A percentile compares a stretch with the other conserved stretches of the same genome.
phyloP scores from a whole-genome alignment of 306 rosid genomes.

The Malus sylvestris region DNA sequence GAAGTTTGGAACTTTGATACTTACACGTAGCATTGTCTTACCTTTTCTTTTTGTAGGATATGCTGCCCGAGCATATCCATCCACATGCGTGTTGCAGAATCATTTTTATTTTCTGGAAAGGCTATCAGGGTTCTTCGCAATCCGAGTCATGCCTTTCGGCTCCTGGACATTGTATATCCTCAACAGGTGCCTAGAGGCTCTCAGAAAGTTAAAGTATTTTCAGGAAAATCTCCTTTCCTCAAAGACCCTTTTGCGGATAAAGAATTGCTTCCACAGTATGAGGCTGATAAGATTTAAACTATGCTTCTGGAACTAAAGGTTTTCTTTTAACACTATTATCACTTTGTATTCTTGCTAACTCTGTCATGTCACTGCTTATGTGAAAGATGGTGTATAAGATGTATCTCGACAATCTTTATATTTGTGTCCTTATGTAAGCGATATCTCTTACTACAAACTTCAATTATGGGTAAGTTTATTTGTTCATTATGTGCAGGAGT shows the following conservation, averaged over 20 bases:
- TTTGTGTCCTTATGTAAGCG: not conserved
- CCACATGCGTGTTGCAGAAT: conserved; percentile 86
- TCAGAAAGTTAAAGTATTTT: conserved; percentile 59
- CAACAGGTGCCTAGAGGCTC: conserved; percentile 61
- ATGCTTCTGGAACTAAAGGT: conserved; percentile 90
- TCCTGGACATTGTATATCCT: conserved; percentile 43
- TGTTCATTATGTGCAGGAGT: conserved; percentile 50
- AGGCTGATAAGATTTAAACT: conserved; percentile 92
- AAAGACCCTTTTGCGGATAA: conserved; percentile 51
- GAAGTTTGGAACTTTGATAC: not conserved
- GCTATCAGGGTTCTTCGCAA: conserved; percentile 88
- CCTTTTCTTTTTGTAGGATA: conserved; percentile 52
- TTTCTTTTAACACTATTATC: conserved; percentile 4
- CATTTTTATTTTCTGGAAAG: conserved; percentile 91
- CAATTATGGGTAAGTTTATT: conserved; percentile 1
- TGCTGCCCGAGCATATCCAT: conserved; percentile 88
- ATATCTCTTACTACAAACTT: not conserved
- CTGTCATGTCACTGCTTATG: conserved; percentile 3
- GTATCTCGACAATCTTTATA: not conserved
- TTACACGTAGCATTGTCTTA: not conserved
- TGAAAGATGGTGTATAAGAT: conserved; percentile 4
- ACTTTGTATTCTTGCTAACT: not conserved
- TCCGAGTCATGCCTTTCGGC: conserved; percentile 72
- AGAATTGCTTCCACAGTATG: conserved; percentile 80
- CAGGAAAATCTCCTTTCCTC: conserved; percentile 52